Evolutionary conservation across 768 basidiomycete species (phyloP), one percentile per base, ranked within the genome.

Genomic region (Tephrocybe sp.): DNA sequence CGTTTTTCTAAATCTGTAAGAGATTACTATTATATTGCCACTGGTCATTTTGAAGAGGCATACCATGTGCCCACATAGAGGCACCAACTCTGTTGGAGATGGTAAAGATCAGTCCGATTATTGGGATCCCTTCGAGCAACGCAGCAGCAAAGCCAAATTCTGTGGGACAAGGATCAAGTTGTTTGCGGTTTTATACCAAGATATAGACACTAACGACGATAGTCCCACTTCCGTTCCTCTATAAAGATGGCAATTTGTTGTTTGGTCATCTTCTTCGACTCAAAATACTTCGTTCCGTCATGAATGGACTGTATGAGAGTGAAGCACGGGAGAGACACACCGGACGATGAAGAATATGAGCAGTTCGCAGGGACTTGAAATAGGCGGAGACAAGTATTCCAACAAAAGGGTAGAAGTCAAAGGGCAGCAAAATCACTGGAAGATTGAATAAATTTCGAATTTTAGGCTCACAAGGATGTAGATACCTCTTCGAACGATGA

Each of bases 31-130:
- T 13, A 20, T 20, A 34, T 31, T 22, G 26, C 32, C 14, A 41
- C 23, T 16, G 35, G 19, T 11, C 19, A 12, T 36, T 13, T 39
- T 22, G 11, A 31, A 11, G 65, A 40, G 10, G 66, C 69, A 17
- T 40, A 89, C 87, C 89, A 55, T 85, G 83, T 4, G 89, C 88
- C 87, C 92, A 97, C 94, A 97, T 96, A 1, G 92, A 92, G 2
- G 91, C 94, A 5, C 93, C 93, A 20, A 96, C 80, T 5, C 91
- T 77, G 63, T 96, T 95, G 0, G 91, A 93, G 14, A 96, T 74
- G 1, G 85, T 85, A 63, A 96, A 92, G 9, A 87, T 67, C 4
- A 96, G 69, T 0, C 94, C 94, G 3, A 92, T 61, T 51, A 97
- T 77, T 0, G 94, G 94, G 0, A 96, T 68, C 1, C 79, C 77